Evolutionary conservation across 225 moss, liverwort and hornwort species (phyloP).

Genomic region (Pseudoscleropodium purum): DNA sequence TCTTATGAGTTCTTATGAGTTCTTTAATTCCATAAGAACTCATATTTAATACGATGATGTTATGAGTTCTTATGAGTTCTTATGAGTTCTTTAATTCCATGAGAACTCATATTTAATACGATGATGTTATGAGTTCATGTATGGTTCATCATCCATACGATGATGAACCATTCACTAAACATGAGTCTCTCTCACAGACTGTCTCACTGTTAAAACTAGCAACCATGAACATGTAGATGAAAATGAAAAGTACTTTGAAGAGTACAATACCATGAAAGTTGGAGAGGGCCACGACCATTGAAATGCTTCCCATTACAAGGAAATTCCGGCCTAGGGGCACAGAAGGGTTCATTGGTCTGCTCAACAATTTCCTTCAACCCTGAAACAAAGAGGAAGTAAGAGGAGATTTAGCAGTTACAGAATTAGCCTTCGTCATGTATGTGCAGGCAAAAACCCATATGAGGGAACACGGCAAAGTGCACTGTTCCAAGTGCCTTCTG

Average conservation of each 20-base stretch:
- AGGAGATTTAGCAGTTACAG: background rate
- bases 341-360: conserved; percentile 12
- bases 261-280: conserved; percentile 40
- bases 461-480: background rate
- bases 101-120: no score
- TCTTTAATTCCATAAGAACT: background rate
- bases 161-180: background rate
- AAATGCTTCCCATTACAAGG: conserved; percentile 25
- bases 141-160: no score
- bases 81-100: no score
- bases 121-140: no score
- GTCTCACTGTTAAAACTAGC: background rate
- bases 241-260: background rate
- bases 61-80: no score
- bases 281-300: conserved; percentile 61
- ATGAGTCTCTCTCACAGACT: background rate
- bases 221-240: background rate
- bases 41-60: background rate
- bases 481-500: background rate
- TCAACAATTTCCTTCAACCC: conserved; percentile 12
- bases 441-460: background rate
- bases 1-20: no score
- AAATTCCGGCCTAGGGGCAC: background rate
- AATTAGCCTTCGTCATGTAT: background rate
- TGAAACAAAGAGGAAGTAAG: background rate